Evolutionary conservation across 208 protist genomes (phyloP).

Genomic region (Trypanosoma platydactyli): DNA sequence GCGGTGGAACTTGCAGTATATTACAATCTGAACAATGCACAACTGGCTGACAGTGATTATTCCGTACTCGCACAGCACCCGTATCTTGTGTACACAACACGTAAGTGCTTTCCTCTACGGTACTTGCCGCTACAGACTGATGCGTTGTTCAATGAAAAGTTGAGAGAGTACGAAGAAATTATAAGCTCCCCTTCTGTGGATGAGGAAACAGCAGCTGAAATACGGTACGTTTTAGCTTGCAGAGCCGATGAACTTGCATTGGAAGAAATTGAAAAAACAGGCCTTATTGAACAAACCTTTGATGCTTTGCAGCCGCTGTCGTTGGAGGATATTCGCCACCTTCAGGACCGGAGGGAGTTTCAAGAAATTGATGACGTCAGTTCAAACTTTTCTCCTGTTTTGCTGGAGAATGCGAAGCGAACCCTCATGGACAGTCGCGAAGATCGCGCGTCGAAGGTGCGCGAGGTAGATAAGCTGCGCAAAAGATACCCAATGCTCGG

Average conservation of each 20-base stretch:
- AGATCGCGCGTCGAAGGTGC: constrained; percentile 20
- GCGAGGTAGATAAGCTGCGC: constrained; percentile 35
- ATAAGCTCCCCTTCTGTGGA: constrained; percentile 6
- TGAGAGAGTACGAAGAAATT: constrained; percentile 28
- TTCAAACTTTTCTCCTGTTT: not conserved
- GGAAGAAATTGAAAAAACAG: constrained; percentile 19
- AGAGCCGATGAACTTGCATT: constrained; percentile 22
- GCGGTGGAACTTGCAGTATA: constrained; percentile 8
- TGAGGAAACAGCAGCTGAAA: constrained; percentile 5
- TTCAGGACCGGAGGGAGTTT: constrained; percentile 18
- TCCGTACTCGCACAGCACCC: constrained; percentile 32
- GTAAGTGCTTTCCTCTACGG: constrained; percentile 45
- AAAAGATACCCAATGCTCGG: constrained; percentile 55
- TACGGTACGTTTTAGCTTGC: constrained; percentile 9
- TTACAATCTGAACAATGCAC: constrained; percentile 19
- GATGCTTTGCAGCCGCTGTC: constrained; percentile 18
- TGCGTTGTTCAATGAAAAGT: constrained; percentile 25
- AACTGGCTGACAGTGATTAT: constrained; percentile 34
- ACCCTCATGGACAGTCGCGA: constrained; percentile 14
- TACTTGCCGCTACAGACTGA: constrained; percentile 43
- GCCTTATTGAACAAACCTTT: constrained; percentile 14
- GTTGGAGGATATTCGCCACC: constrained; percentile 24
- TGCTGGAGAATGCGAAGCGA: constrained; percentile 17
- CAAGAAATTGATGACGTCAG: constrained; percentile 1
- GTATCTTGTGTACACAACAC: constrained; percentile 43